Base-by-base conservation (phyloP, 2,329 filamentous ascomycete genomes). In the Paradendryphiella salina region DNA sequence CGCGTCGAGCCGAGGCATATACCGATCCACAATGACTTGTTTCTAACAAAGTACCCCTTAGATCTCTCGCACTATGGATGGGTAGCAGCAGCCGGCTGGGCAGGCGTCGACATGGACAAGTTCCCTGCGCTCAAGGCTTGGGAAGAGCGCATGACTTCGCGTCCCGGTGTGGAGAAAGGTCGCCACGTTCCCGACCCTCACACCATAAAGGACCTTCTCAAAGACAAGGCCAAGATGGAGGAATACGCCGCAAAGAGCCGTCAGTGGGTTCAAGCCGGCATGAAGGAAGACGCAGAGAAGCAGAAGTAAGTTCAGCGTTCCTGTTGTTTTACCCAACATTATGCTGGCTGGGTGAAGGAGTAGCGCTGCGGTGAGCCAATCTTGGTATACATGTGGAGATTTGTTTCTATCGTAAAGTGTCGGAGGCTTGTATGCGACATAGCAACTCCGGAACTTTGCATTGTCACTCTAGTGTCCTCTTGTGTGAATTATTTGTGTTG, bases 61-160 rank as follows among this genome's bases (percentile, higher is more conserved):
- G 91, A 96, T 70, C 88, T 96, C 53, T 79, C 89, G 34, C 83
- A 84, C 70, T 91, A 87, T 82, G 89, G 89, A 20, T 95, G 90
- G 90, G 80, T 93, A 4, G 79, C 84, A 4, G 70, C 73, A 1
- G 77, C 82, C 1, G 75, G 77, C 13, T 83, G 86, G 78, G 77
- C 80, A 0, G 86, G 86, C 13, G 69, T 90, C 35, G 82, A 90
- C 42, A 83, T 93, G 46, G 77, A 85, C 1, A 85, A 91, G 52
- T 95, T 93, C 73, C 89, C 90, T 2, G 71, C 82, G 40, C 70
- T 96, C 55, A 84, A 90, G 66, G 84, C 84, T 31, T 96, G 91
- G 91, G 80, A 93, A 55, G 82, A 88, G 61, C 80, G 79, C 53
- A 81, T 96, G 75, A 60, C 85, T 13, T 79, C 82, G 57, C 82